phyloP scores from a whole-genome alignment of 2,329 filamentous ascomycete genomes.

The Diaporthe ampelina region DNA sequence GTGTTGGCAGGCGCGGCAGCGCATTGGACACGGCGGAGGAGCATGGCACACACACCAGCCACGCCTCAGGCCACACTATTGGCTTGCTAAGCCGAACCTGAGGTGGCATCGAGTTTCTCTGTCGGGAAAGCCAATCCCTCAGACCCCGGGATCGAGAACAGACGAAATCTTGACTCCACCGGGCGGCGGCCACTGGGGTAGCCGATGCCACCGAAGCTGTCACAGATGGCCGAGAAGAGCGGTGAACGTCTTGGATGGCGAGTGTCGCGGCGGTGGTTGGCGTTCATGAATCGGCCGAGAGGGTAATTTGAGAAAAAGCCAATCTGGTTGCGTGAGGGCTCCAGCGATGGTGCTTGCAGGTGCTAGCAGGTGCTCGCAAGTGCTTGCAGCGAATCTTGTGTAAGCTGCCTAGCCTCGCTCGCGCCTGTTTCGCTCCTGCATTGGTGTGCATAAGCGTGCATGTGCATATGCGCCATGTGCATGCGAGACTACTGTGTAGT shows the following conservation, averaged over 20 bases:
- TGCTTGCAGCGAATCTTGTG: constrained; percentile 13
- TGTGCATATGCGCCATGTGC: constrained; percentile 25
- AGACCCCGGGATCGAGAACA: constrained; percentile 7
- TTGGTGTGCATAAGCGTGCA: constrained; percentile 38
- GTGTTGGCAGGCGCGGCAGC: not conserved
- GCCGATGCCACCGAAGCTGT: not conserved
- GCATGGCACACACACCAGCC: constrained; percentile 6
- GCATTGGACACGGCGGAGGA: not conserved
- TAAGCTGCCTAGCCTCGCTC: constrained; percentile 10
- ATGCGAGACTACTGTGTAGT: too few species aligned
- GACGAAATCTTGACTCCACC: constrained; percentile 4
- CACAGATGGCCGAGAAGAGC: constrained; percentile 22
- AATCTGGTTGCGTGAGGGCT: constrained; percentile 10
- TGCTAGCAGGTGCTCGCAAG: constrained; percentile 17
- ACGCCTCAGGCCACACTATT: constrained; percentile 17
- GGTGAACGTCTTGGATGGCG: constrained; percentile 33
- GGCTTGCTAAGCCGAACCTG: constrained; percentile 21
- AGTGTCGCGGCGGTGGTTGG: not conserved
- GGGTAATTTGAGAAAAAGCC: constrained; percentile 5
- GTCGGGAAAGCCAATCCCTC: constrained; percentile 23
- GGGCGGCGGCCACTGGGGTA: not conserved
- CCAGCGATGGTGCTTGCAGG: constrained; percentile 33
- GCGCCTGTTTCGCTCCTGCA: constrained; percentile 40
- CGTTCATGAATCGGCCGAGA: constrained; percentile 25
- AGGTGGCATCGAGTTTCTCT: constrained; percentile 25